Evolutionary conservation across 257 asterid genomes (phyloP).

Genomic region (Cynanchum wilfordii): DNA sequence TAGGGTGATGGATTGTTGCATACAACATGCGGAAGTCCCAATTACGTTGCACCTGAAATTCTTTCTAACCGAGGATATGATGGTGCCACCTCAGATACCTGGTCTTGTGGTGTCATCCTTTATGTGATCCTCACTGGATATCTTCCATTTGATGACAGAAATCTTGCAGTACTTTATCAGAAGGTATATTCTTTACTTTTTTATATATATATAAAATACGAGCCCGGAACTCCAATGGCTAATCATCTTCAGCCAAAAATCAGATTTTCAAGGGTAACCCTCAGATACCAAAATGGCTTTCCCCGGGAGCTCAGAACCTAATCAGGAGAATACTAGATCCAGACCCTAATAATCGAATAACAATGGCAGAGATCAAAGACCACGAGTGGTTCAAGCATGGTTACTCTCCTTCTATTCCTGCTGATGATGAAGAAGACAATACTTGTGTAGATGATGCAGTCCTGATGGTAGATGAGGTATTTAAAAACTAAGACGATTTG

Average conservation of each 20-base stretch:
- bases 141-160: constrained; percentile 95
- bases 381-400: constrained; percentile 80
- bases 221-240: neutral
- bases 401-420: constrained; percentile 52
- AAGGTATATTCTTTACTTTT: constrained; percentile 37
- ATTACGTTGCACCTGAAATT: constrained; percentile 96
- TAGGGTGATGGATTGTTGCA: constrained; percentile 94
- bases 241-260: constrained; percentile 13
- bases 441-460: constrained; percentile 46
- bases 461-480: constrained; percentile 41
- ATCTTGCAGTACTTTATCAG: constrained; percentile 92
- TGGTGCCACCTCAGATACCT: constrained; percentile 89
- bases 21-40: constrained; percentile 99
- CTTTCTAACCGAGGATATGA: constrained; percentile 85
- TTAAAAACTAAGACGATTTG: constrained; percentile 15
- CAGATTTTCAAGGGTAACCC: constrained; percentile 87
- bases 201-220: neutral
- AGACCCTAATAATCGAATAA: constrained; percentile 68
- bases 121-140: constrained; percentile 88
- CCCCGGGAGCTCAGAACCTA: constrained; percentile 72
- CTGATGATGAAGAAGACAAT: constrained; percentile 49
- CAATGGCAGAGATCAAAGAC: constrained; percentile 59
- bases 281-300: constrained; percentile 91
- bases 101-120: constrained; percentile 95
- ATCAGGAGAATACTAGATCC: constrained; percentile 91